Evolutionary conservation across 2,329 filamentous ascomycete genomes (phyloP).

Genomic region (Calonectria henricotiae): DNA sequence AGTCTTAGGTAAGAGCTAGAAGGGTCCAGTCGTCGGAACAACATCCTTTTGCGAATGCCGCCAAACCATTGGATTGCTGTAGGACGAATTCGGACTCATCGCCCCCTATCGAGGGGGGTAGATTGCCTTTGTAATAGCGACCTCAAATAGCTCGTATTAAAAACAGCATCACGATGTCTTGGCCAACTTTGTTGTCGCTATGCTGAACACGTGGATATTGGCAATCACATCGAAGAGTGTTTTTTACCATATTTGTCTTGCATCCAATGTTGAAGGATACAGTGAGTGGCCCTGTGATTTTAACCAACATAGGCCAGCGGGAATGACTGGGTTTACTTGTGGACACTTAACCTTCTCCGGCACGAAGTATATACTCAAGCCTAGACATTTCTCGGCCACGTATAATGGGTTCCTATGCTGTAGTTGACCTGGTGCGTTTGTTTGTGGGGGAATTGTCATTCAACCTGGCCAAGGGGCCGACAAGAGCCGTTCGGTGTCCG

Average conservation of each 20-base stretch:
- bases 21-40: conserved; percentile 30
- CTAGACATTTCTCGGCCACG: conserved; percentile 3
- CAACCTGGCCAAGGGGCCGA: conserved; percentile 1
- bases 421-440: conserved; percentile 25
- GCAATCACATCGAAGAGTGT: background rate
- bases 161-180: conserved; percentile 26
- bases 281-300: background rate
- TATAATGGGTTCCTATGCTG: conserved; percentile 17
- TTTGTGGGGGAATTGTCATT: conserved; percentile 28
- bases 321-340: background rate
- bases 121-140: conserved; percentile 15
- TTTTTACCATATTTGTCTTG: background rate
- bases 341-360: background rate
- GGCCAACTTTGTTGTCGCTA: conserved; percentile 12
- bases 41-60: conserved; percentile 29
- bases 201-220: conserved; percentile 29
- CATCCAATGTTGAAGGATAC: background rate
- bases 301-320: background rate
- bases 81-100: conserved; percentile 22
- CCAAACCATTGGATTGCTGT: conserved; percentile 24
- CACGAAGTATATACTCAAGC: background rate
- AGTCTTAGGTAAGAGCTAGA: conserved; percentile 50
- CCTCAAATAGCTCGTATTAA: conserved; percentile 13
- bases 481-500: conserved; percentile 9
- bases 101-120: conserved; percentile 1